Evolutionary conservation across 2,329 filamentous ascomycete genomes (phyloP), one percentile per base, ranked within the genome.

Genomic region (Neophaeococcomyces aloes): DNA sequence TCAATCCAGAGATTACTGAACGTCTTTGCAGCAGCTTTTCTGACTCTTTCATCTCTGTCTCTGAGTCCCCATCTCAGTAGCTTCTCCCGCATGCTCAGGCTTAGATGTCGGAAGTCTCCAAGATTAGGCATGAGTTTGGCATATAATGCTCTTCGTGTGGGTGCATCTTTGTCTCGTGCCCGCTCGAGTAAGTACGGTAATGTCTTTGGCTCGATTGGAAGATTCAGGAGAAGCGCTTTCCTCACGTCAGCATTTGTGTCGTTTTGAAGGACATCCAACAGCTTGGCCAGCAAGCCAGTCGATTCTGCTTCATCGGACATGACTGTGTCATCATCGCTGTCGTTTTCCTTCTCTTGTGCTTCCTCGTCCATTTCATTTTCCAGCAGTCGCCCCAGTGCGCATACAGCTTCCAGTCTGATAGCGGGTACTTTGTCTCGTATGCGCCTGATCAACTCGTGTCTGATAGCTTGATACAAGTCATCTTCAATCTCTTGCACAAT

Each of bases 1-100:
- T 96, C 89, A 48, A 98, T 89, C 91, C 91, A 98, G n/a, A 86
- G 78, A 58, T 95, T 88, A 48, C 83, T 79, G 66, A 98, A 98
- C 5, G 96, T 71, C 35, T 85, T 81, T 6, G 84, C 86, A 3
- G 91, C 85, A 7, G 89, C 89, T 61, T 94, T 94, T 41, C 88
- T 79, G 10, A 98, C 91, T 54, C 83, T 86, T 53, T 96, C 89
- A 53, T 98, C 91, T 62, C 91, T 78, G 61, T 98, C 91, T 30
- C 88, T 79, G 31, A 98, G 69, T 39, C 91, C 91, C 91, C 91
- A 98, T 30, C 91, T 78, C 21, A 98, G 74, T 25, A 98, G 72
- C 63, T 96, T 96, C 64, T 98, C 91, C 58, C 91, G 75, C 80
- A 96, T 94, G 1, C 84, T 86, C 18, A 98, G 72, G 8, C 87